A percentile compares a stretch with the other conserved stretches of the same genome.
phyloP scores from a whole-genome alignment of 495 filamentous ascomycete genomes.

The Neurospora cerealis region DNA sequence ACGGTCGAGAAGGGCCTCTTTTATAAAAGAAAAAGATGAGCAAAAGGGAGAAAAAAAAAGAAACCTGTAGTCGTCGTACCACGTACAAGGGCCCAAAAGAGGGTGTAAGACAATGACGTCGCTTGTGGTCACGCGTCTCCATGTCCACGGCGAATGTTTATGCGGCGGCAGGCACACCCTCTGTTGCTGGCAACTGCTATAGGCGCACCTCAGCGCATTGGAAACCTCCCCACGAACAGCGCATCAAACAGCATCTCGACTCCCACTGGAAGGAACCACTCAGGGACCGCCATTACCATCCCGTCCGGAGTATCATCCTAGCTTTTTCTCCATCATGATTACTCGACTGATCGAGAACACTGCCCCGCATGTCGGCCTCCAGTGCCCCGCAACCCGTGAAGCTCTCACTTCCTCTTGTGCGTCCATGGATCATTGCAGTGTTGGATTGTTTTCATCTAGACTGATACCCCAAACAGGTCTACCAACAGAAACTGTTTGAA shows the following conservation, averaged over 20 bases:
- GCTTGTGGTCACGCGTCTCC: not conserved
- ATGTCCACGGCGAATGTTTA: not conserved
- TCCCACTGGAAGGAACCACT: not conserved
- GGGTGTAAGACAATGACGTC: not conserved
- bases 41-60: not conserved
- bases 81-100: not conserved
- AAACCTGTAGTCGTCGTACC: not conserved
- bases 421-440: constrained; percentile 6
- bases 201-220: not conserved
- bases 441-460: not conserved
- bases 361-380: constrained; percentile 16
- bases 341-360: not conserved
- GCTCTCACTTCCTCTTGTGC: constrained; percentile 82
- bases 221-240: not conserved
- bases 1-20: not conserved
- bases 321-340: not conserved
- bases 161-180: not conserved
- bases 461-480: constrained; percentile 37
- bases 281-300: not conserved
- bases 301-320: not conserved
- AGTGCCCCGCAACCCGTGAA: constrained; percentile 52
- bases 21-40: not conserved
- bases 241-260: not conserved
- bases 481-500: constrained; percentile 86
- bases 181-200: not conserved